These are phyloP conservation scores for Bryoerythrophyllum caledonicum DNA, from an alignment of 225 moss, liverwort and hornwort genomes.

Conservation along the genomic window DNA sequence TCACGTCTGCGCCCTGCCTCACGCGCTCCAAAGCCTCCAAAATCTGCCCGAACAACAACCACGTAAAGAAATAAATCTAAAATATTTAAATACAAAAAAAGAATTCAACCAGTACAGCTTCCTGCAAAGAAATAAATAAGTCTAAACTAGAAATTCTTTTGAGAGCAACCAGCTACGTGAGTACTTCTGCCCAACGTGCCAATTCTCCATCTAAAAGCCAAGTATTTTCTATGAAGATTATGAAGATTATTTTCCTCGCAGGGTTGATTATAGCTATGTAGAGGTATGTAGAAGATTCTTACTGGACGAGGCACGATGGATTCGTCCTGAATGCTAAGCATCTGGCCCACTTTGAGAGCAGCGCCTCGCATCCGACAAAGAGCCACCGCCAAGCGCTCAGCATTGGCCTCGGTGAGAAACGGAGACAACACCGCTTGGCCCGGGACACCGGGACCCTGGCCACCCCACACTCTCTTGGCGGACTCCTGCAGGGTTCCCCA, in stretches of 20 bases:
- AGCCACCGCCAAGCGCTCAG: conserved; percentile 89
- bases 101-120: not conserved
- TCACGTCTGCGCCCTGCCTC: conserved; percentile 95
- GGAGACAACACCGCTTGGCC: conserved; percentile 79
- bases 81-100: not conserved
- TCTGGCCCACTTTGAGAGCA: conserved; percentile 97
- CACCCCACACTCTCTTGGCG: conserved; percentile 87
- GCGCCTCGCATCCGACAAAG: conserved; percentile 99
- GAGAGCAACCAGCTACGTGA: not conserved
- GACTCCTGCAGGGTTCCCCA: conserved; percentile 97
- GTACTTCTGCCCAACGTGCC: no score
- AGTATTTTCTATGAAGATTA: no score
- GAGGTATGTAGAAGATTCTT: not conserved
- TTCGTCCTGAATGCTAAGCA: conserved; percentile 99
- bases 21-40: conserved; percentile 94
- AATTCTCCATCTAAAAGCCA: no score
- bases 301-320: conserved; percentile 88
- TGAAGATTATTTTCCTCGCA: no score
- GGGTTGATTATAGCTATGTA: no score
- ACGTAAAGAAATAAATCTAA: not conserved
- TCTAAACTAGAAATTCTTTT: not conserved
- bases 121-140: not conserved
- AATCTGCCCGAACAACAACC: conserved; percentile 43
- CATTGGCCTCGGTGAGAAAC: conserved; percentile 87
- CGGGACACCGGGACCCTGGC: conserved; percentile 62